phyloP scores from a whole-genome alignment of 2,329 filamentous ascomycete genomes.

The Didymella exigua region DNA sequence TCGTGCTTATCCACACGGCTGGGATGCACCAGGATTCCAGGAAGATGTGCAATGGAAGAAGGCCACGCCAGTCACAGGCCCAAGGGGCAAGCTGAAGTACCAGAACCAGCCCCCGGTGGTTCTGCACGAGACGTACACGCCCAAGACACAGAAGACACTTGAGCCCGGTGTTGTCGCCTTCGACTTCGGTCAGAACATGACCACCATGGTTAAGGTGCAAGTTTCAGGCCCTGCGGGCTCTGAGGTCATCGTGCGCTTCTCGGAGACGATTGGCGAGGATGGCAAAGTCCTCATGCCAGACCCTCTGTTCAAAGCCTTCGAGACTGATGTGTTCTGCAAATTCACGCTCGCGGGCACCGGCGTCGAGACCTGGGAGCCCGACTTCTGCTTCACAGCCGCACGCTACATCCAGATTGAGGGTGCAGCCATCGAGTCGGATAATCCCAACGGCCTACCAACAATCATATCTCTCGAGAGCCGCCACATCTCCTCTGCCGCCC shows the following conservation, averaged over 20 bases:
- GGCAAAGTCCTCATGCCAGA: constrained; percentile 51
- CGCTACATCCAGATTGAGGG: constrained; percentile 53
- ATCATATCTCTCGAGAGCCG: constrained; percentile 46
- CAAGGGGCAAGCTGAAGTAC: constrained; percentile 48
- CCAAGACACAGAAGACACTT: constrained; percentile 25
- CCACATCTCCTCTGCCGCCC: constrained; percentile 50
- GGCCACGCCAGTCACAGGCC: constrained; percentile 49
- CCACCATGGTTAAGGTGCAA: constrained; percentile 39
- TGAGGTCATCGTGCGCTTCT: constrained; percentile 40
- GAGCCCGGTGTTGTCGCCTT: constrained; percentile 35
- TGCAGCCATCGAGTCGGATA: constrained; percentile 32
- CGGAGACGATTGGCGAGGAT: constrained; percentile 38
- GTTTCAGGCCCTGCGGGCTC: constrained; percentile 36
- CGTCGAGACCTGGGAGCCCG: constrained; percentile 47
- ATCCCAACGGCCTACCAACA: constrained; percentile 32
- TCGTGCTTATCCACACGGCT: constrained; percentile 44
- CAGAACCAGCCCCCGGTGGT: constrained; percentile 50
- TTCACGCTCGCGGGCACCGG: constrained; percentile 42
- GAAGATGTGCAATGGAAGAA: constrained; percentile 40
- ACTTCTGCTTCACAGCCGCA: constrained; percentile 53
- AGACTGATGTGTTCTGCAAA: constrained; percentile 50
- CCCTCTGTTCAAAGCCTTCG: constrained; percentile 48
- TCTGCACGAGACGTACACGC: constrained; percentile 47
- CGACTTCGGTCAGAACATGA: constrained; percentile 45
- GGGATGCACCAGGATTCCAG: constrained; percentile 37